Base-by-base conservation (phyloP, 2,329 filamentous ascomycete species). In the Rhytidhysteron rufulum region DNA sequence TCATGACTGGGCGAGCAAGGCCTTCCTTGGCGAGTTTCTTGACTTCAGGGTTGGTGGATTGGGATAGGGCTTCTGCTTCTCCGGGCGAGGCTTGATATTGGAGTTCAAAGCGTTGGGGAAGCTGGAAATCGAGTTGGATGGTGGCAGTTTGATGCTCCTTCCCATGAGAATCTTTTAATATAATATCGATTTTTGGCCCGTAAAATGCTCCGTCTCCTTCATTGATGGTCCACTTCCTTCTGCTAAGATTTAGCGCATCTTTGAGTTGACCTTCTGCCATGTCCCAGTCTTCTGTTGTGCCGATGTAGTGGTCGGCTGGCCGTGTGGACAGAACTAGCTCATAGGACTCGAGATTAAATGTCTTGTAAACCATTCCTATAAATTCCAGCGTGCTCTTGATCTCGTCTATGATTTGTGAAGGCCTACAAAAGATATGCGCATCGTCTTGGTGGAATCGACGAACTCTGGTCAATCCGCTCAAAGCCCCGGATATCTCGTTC, bases 81-180 rank as follows among this genome's bases (percentile, higher is more conserved):
- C 83, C 80, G 0, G 84, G 82, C 1, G 82, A 82, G 24, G 13
- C 24, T 55, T 80, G 73, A 56, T 95, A 95, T 54, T 83, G 77
- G 25, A 95, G 70, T 33, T 79, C 79, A 58, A 95, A 95, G 10
- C 88, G 80, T 58, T 87, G 85, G 1, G 88, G 88, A 2, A 95
- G 74, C 65, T 95, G 89, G 62, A 95, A 94, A 62, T 95, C 88
- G 20, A 95, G 78, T 69, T 95, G 88, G 37, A 95, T 84, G 0
- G 88, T 94, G 3, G 88, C 89, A 3, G 89, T 87, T 60, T 95
- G 88, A 58, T 94, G 88, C 55, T 89, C 86, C 58, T 91, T 94
- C 6, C 86, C 87, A 8, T 61, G 55, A 1, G 84, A 83, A 58
- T 94, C 88, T 45, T 78, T 80, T 33, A 95, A 67, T 29, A 94